phyloP scores from a whole-genome alignment of 2,329 filamentous ascomycete genomes.

The Neocucurbitaria cava region DNA sequence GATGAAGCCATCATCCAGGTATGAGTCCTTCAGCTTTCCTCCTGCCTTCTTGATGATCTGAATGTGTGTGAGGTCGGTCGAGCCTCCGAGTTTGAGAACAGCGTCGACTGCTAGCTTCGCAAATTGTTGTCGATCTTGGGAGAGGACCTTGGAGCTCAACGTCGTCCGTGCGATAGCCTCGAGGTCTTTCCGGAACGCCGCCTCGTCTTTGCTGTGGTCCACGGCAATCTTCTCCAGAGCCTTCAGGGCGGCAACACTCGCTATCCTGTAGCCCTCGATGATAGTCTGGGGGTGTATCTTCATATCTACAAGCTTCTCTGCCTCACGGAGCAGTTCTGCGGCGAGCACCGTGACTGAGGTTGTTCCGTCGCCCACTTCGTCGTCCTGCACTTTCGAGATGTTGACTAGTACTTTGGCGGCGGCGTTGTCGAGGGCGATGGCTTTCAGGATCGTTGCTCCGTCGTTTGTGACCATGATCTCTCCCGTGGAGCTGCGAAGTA shows the following conservation, averaged over 20 bases:
- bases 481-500: conserved; percentile 75
- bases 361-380: conserved; percentile 97
- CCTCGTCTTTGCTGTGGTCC: conserved; percentile 83
- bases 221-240: conserved; percentile 85
- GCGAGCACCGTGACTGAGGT: conserved; percentile 97
- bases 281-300: conserved; percentile 99
- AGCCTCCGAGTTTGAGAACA: conserved; percentile 86
- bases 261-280: conserved; percentile 98
- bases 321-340: conserved; percentile 92
- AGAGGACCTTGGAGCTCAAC: conserved; percentile 94
- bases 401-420: conserved; percentile 98
- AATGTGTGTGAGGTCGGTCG: conserved; percentile 94
- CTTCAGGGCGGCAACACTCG: conserved; percentile 83
- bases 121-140: conserved; percentile 93
- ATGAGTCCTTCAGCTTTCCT: conserved; percentile 96
- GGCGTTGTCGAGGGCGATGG: conserved; percentile 97
- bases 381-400: conserved; percentile 98
- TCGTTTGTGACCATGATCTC: conserved; percentile 99
- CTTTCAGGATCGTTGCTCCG: conserved; percentile 96
- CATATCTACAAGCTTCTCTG: conserved; percentile 95
- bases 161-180: conserved; percentile 92
- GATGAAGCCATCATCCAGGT: conserved; percentile 97
- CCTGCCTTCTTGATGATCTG: conserved; percentile 99
- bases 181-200: conserved; percentile 88
- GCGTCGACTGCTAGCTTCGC: conserved; percentile 88